These are phyloP conservation scores for Clathrus columnatus DNA, from an alignment of 768 basidiomycete genomes.

Conservation along the genomic window DNA sequence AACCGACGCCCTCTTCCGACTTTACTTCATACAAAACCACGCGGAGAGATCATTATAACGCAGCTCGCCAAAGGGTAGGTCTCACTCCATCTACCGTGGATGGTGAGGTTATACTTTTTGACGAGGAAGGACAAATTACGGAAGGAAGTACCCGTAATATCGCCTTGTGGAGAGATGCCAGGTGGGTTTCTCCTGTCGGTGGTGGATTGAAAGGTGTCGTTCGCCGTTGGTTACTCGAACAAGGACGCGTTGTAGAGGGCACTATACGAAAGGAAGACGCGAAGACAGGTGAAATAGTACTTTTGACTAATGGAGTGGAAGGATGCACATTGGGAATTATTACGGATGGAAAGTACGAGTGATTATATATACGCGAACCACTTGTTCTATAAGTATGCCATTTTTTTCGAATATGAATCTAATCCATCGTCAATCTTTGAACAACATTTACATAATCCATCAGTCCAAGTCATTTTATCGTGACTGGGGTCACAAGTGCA, in stretches of 20 bases:
- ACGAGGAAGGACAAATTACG: slow-evolving; percentile 38
- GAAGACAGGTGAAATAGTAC: slow-evolving; percentile 48
- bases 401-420: too few species aligned
- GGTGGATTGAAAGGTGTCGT: slow-evolving; percentile 71
- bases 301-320: slow-evolving; percentile 64
- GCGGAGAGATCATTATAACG: slow-evolving; percentile 45
- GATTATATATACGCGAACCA: background rate
- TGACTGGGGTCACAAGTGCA: background rate
- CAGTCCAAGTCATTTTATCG: too few species aligned
- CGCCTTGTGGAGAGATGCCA: slow-evolving; percentile 46
- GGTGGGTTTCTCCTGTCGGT: slow-evolving; percentile 62
- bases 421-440: too few species aligned
- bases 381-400: too few species aligned
- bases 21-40: slow-evolving; percentile 72
- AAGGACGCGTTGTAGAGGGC: slow-evolving; percentile 45
- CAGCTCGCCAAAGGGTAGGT: slow-evolving; percentile 50
- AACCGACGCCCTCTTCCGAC: slow-evolving; percentile 42
- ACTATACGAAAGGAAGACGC: slow-evolving; percentile 36
- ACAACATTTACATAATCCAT: too few species aligned
- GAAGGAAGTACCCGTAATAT: slow-evolving; percentile 69
- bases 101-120: slow-evolving; percentile 59
- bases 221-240: slow-evolving; percentile 59
- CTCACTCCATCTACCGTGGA: slow-evolving; percentile 22
- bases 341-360: background rate
- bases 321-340: slow-evolving; percentile 52